Percentiles rank a stretch among this genome's conserved stretches.
phyloP scores from a whole-genome alignment of 441 rosid species.

The Pelargonium cotyledonis region DNA sequence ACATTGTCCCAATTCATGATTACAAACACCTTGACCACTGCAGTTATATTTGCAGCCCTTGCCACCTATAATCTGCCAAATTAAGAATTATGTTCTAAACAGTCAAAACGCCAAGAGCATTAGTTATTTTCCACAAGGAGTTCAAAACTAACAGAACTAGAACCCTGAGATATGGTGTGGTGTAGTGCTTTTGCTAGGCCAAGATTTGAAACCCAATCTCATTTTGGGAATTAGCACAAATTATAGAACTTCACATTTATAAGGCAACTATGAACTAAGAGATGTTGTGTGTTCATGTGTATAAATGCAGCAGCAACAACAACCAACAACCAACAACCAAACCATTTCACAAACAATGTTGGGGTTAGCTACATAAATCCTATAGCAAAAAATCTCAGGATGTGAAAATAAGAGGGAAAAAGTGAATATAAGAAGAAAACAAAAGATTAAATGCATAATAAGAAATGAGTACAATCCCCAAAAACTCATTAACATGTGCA shows the following conservation, averaged over 20 bases:
- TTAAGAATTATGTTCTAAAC: slow-evolving; percentile 10
- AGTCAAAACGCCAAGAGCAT: background rate
- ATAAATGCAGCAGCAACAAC: no score
- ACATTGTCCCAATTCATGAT: slow-evolving; percentile 67
- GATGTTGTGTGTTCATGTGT: background rate
- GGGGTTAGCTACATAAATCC: no score
- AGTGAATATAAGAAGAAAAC: no score
- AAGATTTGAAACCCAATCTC: background rate
- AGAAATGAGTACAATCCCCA: no score
- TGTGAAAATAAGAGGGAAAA: no score
- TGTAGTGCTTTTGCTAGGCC: background rate
- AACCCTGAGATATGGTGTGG: background rate
- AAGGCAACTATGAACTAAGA: background rate
- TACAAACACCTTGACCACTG: slow-evolving; percentile 82
- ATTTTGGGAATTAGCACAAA: background rate
- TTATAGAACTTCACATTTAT: background rate
- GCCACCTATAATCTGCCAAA: slow-evolving; percentile 64
- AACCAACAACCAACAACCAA: no score
- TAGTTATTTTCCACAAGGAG: background rate
- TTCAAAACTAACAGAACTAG: background rate
- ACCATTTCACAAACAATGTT: no score
- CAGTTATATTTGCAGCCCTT: slow-evolving; percentile 58
- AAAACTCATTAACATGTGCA: no score
- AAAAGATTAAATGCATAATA: no score
- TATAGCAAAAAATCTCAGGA: no score